These are phyloP conservation scores for Sarocladium oryzae DNA, from an alignment of 2,329 filamentous ascomycete genomes.

Conservation along the genomic window DNA sequence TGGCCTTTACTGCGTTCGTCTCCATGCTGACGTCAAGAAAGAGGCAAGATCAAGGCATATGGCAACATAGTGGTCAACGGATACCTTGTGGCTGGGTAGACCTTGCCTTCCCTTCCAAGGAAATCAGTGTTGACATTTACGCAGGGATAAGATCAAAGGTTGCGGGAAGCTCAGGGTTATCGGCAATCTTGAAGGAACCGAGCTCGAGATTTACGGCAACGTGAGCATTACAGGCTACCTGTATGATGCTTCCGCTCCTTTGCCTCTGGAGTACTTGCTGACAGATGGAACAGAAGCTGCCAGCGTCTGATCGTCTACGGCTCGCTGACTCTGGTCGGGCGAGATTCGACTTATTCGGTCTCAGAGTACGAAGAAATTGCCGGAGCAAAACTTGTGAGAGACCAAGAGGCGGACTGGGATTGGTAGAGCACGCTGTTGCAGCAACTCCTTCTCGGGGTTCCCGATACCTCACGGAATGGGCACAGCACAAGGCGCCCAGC, in stretches of 20 bases:
- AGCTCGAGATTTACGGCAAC: constrained; percentile 42
- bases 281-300: constrained; percentile 27
- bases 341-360: constrained; percentile 35
- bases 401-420: constrained; percentile 35
- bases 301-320: constrained; percentile 37
- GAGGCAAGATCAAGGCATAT: constrained; percentile 38
- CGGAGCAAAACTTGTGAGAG: constrained; percentile 35
- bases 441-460: not conserved
- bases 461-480: not conserved
- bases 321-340: constrained; percentile 39
- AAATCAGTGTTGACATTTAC: constrained; percentile 11
- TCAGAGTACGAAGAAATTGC: constrained; percentile 36
- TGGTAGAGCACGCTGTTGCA: constrained; percentile 13
- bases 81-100: constrained; percentile 30
- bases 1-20: not conserved
- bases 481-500: too few relatives aligned
- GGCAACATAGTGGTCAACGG: constrained; percentile 38
- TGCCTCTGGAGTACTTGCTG: not conserved
- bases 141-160: constrained; percentile 38
- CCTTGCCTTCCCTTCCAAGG: not conserved
- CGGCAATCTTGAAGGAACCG: constrained; percentile 34
- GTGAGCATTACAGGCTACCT: constrained; percentile 37
- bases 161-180: constrained; percentile 39
- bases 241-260: constrained; percentile 23
- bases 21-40: constrained; percentile 15